Evolutionary conservation across 108 stramenopile species (phyloP).

Genomic region (Pseudonitzschia delicatissima): DNA sequence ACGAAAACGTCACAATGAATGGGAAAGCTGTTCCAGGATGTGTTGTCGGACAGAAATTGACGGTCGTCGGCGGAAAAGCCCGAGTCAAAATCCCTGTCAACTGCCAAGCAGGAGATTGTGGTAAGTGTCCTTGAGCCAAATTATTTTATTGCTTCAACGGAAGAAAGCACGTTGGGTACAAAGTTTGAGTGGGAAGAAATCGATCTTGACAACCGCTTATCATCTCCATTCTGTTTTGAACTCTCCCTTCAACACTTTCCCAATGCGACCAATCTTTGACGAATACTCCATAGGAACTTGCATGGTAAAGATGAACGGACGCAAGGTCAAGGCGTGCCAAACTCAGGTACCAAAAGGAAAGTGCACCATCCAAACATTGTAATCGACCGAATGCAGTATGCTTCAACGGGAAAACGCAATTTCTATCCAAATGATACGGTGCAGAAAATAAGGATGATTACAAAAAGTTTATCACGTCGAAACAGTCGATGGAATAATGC

Average conservation of each 20-base stretch:
- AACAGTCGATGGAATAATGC: too few relatives aligned
- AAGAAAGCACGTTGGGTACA: neutral
- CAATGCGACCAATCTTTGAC: neutral
- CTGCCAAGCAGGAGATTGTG: slow-evolving; percentile 87
- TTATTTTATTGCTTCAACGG: neutral
- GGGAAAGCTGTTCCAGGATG: slow-evolving; percentile 70
- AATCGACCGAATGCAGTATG: slow-evolving; percentile 1
- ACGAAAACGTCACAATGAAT: slow-evolving; percentile 80
- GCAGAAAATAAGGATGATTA: too few relatives aligned
- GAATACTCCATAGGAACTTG: slow-evolving; percentile 29
- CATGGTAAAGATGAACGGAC: slow-evolving; percentile 77
- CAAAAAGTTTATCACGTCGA: too few relatives aligned
- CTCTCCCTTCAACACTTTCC: neutral
- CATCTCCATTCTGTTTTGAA: neutral
- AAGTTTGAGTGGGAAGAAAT: neutral
- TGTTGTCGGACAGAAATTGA: slow-evolving; percentile 79
- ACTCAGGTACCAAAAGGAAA: slow-evolving; percentile 56
- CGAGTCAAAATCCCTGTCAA: slow-evolving; percentile 85
- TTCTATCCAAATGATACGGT: too few relatives aligned
- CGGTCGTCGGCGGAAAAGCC: slow-evolving; percentile 62
- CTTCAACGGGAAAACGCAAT: neutral
- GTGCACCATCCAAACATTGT: slow-evolving; percentile 61
- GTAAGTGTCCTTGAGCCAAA: slow-evolving; percentile 3
- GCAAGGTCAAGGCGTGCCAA: slow-evolving; percentile 79
- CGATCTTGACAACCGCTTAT: slow-evolving; percentile 23